Evolutionary conservation across 2,329 filamentous ascomycete species (phyloP).

Genomic region (Byssochlamys sp.): DNA sequence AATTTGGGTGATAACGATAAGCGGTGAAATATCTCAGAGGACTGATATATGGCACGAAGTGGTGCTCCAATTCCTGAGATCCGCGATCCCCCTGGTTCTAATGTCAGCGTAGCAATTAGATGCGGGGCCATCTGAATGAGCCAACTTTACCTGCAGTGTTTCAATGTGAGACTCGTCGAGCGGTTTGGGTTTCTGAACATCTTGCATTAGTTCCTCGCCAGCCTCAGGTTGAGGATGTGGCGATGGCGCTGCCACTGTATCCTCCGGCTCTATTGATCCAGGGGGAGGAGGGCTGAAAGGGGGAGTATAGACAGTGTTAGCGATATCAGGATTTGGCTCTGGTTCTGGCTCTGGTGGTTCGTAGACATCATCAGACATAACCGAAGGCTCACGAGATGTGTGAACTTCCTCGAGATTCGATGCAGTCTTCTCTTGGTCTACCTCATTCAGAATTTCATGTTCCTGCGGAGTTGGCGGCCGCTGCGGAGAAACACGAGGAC

Average conservation of each 20-base stretch:
- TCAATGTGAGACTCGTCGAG: slow-evolving; percentile 16
- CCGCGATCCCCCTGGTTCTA: slow-evolving; percentile 16
- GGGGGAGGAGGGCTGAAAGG: slow-evolving; percentile 36
- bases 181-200: slow-evolving; percentile 18
- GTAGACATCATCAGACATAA: slow-evolving; percentile 45
- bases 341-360: slow-evolving; percentile 43
- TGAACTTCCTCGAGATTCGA: slow-evolving; percentile 6
- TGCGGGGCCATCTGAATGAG: slow-evolving; percentile 7
- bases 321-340: slow-evolving; percentile 16
- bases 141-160: slow-evolving; percentile 24
- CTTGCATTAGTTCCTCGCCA: slow-evolving; percentile 23
- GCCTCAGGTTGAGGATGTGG: slow-evolving; percentile 12
- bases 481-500: neutral
- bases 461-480: neutral
- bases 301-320: slow-evolving; percentile 26
- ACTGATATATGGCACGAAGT: slow-evolving; percentile 65
- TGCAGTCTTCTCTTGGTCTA: neutral
- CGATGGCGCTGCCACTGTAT: slow-evolving; percentile 8
- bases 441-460: slow-evolving; percentile 2
- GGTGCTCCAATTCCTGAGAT: slow-evolving; percentile 12
- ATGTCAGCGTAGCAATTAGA: slow-evolving; percentile 18
- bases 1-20: slow-evolving; percentile 81
- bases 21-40: slow-evolving; percentile 73
- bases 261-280: slow-evolving; percentile 18
- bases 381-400: slow-evolving; percentile 20